Evolutionary conservation across 345 rosid genomes (phyloP), one percentile per base, ranked within the genome.

Genomic region (Erucastrum elatum): DNA sequence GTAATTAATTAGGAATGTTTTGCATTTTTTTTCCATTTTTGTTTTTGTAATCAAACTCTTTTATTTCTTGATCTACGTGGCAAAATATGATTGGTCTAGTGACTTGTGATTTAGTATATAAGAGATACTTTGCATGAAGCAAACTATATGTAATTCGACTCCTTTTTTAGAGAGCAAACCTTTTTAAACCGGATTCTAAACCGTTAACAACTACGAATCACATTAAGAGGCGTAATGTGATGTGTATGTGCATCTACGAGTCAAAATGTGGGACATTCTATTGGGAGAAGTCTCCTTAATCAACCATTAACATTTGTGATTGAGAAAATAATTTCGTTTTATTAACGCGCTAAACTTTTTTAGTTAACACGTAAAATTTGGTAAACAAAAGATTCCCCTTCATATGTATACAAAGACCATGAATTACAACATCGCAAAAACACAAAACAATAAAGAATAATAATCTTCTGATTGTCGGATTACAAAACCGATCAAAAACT

Each of bases 401-500:
- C 70, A 63, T 34, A 27, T 25, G n/a, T n/a, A n/a, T n/a, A 63
- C 16, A 70, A 31, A 49, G 27, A 41, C 56, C 56, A n/a, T n/a
- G 17, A 8, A 39, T 6, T 15, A 65, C 68, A 31, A 53, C 4
- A 53, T 15, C 63, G 2, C 63, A 41, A 9, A 56, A 25, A 3
- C n/a, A 1, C 35, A 34, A 11, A 63, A 8, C 27, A 68, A 31
- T 4, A 8, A n/a, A 8, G 30, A 70, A 16, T 0, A 64, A 1
- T 44, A 39, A 8, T 30, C 1, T 5, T 39, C 49, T 12, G 6
- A 30, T n/a, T n/a, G 66, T 68, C 74, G 70, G 56, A 6, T 17
- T 3, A 66, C 33, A 33, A 67, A 79, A 78, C 74, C 70, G n/a
- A 71, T 55, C 12, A 67, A 51, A 7, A 3, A 27, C 53, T 35